These are phyloP conservation scores for Voacanga thouarsii DNA, from an alignment of 257 asterid genomes.

Conservation along the genomic window DNA sequence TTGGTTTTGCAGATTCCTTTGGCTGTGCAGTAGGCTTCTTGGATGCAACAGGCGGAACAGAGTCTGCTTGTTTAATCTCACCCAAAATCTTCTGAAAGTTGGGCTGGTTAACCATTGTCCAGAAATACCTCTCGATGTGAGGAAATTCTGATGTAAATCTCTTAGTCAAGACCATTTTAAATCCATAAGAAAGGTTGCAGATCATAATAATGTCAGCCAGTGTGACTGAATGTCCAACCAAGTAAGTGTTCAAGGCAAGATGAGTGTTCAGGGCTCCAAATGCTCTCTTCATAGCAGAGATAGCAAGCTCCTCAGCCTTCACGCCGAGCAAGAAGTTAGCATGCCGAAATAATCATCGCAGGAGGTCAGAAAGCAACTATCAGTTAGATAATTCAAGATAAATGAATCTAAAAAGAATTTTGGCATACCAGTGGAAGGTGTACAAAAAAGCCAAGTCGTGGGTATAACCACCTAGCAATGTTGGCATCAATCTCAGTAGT, in stretches of 20 bases:
- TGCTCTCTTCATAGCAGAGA: constrained; percentile 64
- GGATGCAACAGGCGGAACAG: constrained; percentile 66
- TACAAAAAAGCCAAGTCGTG: constrained; percentile 50
- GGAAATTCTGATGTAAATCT: constrained; percentile 85
- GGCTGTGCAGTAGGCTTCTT: constrained; percentile 69
- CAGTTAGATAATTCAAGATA: not conserved
- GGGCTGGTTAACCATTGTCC: constrained; percentile 91
- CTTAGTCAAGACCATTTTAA: constrained; percentile 51
- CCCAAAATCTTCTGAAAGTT: constrained; percentile 69
- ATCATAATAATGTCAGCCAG: constrained; percentile 73
- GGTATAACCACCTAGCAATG: constrained; percentile 52
- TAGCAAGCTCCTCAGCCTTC: constrained; percentile 76
- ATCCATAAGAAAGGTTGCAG: constrained; percentile 54
- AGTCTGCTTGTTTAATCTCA: constrained; percentile 51
- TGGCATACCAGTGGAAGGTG: constrained; percentile 55
- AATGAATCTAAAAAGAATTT: not conserved
- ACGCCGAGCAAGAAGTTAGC: not conserved
- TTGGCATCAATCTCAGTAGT: constrained; percentile 55
- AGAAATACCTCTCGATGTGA: constrained; percentile 84
- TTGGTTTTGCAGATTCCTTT: constrained; percentile 68
- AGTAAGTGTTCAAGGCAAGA: constrained; percentile 72
- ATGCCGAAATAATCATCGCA: not conserved
- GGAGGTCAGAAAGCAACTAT: not conserved
- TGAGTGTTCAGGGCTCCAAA: constrained; percentile 69
- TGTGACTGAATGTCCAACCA: constrained; percentile 82